Evolutionary conservation across 805 yeast species (phyloP), one percentile per base, ranked within the genome.

Genomic region (Maudiozyma barnettii): DNA sequence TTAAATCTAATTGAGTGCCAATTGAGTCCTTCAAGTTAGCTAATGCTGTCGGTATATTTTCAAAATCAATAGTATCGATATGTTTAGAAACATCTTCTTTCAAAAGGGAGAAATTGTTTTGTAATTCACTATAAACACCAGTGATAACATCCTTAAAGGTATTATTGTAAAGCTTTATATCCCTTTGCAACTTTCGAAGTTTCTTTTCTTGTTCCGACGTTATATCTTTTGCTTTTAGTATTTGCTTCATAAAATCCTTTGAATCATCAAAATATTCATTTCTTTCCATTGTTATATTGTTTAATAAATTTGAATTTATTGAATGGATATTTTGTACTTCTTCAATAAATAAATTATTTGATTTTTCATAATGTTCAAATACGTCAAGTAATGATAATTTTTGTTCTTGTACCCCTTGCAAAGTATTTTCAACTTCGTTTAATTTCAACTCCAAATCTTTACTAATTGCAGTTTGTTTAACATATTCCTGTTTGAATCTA

Each of bases 401-500:
- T 12, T 59, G 49, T 2, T 44, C 48, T 16, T 48, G 43, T 21
- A 53, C 21, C 8, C 31, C 30, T 7, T 42, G 43, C 2, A 54
- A 41, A 2, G 41, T 6, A 1, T 18, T 10, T 20, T 60, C 60
- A 2, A 56, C 35, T 10, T 47, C 42, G 9, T 49, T 41, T 6
- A 60, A 36, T 37, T 60, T 54, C 1, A 31, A 41, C 30, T 59
- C 60, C 3, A 62, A 54, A 2, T 50, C 44, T 45, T 55, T 56
- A 29, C 63, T 55, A 14, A 61, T 50, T 22, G 56, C 57, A 41
- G 62, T 51, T 43, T 67, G 69, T 26, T 56, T 59, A 26, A 74
- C 78, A 48, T 64, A 65, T 41, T 71, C 70, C 6, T 59, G 64
- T 45, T 76, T 70, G 39, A 71, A 59, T 23, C 64, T 64, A 43